Percentiles rank a stretch among this genome's conserved stretches.
These are phyloP conservation scores for Saprolegnia parasitica DNA, from an alignment of 352 stramenopile species.

Conservation along the genomic window DNA sequence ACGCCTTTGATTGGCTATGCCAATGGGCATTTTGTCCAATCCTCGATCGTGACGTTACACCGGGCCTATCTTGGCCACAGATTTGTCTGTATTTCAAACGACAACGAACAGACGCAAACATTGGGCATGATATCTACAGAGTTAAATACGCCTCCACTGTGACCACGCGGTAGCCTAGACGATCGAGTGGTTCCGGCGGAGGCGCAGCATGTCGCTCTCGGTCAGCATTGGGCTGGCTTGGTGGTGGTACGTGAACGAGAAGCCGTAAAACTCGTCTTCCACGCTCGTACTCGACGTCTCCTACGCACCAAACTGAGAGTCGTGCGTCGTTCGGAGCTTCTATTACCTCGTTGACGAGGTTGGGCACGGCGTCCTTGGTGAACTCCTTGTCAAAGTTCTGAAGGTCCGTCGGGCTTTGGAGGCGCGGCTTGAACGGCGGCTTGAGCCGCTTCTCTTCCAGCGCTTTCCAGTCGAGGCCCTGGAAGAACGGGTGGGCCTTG, in stretches of 20 bases:
- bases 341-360: conserved; percentile 60
- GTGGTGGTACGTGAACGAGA: conserved; percentile 61
- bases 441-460: conserved; percentile 67
- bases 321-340: neutral
- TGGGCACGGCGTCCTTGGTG: conserved; percentile 75
- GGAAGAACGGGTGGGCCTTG: conserved; percentile 78
- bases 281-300: conserved; percentile 14
- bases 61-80: too few relatives aligned
- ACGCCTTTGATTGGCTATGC: neutral
- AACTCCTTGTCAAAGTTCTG: conserved; percentile 89
- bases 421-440: conserved; percentile 82
- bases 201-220: conserved; percentile 10
- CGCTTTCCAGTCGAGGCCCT: conserved; percentile 66
- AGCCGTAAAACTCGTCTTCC: conserved; percentile 80
- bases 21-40: too few relatives aligned
- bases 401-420: conserved; percentile 71
- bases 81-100: too few relatives aligned
- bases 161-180: neutral
- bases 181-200: conserved; percentile 13
- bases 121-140: neutral
- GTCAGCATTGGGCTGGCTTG: neutral
- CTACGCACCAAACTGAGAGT: neutral
- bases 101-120: neutral
- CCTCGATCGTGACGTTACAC: too few relatives aligned
- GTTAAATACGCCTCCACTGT: neutral